phyloP scores from a whole-genome alignment of 208 protist genomes.

The Wallacemonas sp. region DNA sequence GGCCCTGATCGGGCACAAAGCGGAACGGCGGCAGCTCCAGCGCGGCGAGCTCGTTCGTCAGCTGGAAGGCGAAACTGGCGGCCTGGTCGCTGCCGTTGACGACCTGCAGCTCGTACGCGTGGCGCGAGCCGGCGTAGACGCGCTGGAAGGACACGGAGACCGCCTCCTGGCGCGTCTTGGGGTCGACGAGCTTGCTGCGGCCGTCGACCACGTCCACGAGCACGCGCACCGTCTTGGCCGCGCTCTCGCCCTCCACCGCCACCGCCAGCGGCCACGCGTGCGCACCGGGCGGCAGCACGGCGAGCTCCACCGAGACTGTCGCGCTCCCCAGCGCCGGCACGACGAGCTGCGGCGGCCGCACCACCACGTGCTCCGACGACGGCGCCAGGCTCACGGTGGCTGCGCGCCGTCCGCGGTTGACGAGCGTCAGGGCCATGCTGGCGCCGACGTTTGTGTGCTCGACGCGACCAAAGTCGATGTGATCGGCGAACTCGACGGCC shows the following conservation, averaged over 20 bases:
- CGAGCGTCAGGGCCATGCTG: slow-evolving; percentile 48
- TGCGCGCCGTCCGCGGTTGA: slow-evolving; percentile 73
- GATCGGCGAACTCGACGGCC: slow-evolving; percentile 52
- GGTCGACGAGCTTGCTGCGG: slow-evolving; percentile 65
- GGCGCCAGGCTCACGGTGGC: slow-evolving; percentile 33
- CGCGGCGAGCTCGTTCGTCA: slow-evolving; percentile 45
- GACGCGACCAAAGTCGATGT: slow-evolving; percentile 73
- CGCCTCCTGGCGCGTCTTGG: slow-evolving; percentile 49
- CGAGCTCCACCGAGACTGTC: slow-evolving; percentile 61
- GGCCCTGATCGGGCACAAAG: slow-evolving; percentile 71
- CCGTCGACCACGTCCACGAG: slow-evolving; percentile 77
- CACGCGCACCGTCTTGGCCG: slow-evolving; percentile 40
- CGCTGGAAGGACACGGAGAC: slow-evolving; percentile 58
- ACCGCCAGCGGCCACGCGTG: slow-evolving; percentile 50
- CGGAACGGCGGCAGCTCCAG: slow-evolving; percentile 66
- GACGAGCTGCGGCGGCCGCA: slow-evolving; percentile 30
- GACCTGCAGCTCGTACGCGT: slow-evolving; percentile 52
- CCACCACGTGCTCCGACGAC: slow-evolving; percentile 16
- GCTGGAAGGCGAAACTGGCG: slow-evolving; percentile 85
- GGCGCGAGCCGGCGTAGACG: slow-evolving; percentile 65
- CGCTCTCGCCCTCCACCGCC: slow-evolving; percentile 44
- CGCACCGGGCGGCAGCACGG: slow-evolving; percentile 38
- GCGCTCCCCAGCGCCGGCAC: slow-evolving; percentile 45
- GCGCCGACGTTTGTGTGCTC: slow-evolving; percentile 48
- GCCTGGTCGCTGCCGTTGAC: slow-evolving; percentile 71